Base-by-base conservation (phyloP, 768 basidiomycete species). In the Sporobolomyces pararoseus region DNA sequence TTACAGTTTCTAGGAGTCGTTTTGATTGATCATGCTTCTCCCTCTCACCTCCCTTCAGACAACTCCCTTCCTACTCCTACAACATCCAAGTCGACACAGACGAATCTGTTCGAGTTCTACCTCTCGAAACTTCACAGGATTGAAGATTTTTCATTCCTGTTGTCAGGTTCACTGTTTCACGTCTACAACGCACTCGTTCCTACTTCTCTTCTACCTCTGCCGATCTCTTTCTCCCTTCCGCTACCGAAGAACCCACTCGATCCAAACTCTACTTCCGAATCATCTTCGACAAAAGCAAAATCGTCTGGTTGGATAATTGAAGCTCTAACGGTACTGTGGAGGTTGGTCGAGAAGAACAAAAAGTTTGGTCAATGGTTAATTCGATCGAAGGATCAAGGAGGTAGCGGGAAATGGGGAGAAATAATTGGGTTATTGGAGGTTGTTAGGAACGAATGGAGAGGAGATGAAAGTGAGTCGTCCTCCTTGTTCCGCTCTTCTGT, bases 101-200 rank as follows among this genome's bases (percentile, higher is more conserved):
- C n/a, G 21, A 98, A 99, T 77, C 86, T 91, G 3, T 99, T 96
- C 79, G 84, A 90, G 58, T 92, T 91, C 79, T 97, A 94, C 79
- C 79, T 96, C 59, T 88, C 91, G 72, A 96, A 96, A 79, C 79
- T 98, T 89, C 95, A 99, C 81, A 88, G 95, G 19, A 85, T 85
- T 3, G 87, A 89, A 80, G 96, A 99, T 79, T 91, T 96, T 76
- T 81, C 85, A 31, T 95, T 94, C 79, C 83, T 98, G 57, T 75
- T 91, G 25, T 83, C 86, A 37, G 93, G 95, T 7, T 82, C 92
- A 37, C 52, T 82, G 14, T n/a, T 29, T 0, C 44, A 51, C 25
- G 25, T 73, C 37, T 17, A 54, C 12, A 4, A 16, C 3, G 25
- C 61, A 9, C 65, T 73, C 47, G 16, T n/a, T 2, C 59, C 52